Percentiles rank a stretch among this genome's conserved stretches.
phyloP scores from a whole-genome alignment of 805 yeast genomes.

The Saccharomyces kudriavzevii region DNA sequence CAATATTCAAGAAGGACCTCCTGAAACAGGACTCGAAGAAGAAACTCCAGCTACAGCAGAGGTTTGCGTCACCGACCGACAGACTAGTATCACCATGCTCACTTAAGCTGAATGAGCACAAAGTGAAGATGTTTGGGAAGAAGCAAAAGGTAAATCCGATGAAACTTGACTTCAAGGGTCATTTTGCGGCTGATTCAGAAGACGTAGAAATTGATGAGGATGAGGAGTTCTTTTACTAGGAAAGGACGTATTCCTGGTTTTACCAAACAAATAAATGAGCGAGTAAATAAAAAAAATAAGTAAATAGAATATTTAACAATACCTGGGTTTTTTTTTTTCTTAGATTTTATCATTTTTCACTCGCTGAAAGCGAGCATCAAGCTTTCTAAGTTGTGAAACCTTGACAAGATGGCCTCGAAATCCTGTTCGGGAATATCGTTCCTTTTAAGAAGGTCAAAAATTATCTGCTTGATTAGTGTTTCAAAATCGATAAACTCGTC shows the following conservation, averaged over 20 bases:
- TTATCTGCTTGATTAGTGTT: neutral
- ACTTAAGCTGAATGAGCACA: constrained; percentile 45
- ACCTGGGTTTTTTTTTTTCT: neutral
- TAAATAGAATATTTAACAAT: neutral
- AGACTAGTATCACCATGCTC: constrained; percentile 50
- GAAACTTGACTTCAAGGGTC: constrained; percentile 12
- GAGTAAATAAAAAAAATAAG: neutral
- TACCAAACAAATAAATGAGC: neutral
- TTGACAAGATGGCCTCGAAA: neutral
- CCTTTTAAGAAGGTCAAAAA: neutral
- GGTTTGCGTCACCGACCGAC: constrained; percentile 48
- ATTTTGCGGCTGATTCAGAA: neutral
- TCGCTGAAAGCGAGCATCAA: neutral
- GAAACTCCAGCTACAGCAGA: constrained; percentile 10
- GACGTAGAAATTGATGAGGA: neutral
- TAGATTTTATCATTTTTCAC: neutral
- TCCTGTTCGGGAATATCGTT: neutral
- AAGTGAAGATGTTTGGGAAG: constrained; percentile 21
- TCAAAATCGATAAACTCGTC: neutral
- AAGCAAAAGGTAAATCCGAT: constrained; percentile 17
- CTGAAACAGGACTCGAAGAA: neutral
- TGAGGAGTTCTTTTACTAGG: neutral
- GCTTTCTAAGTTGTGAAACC: neutral
- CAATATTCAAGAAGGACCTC: neutral
- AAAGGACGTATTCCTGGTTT: neutral